Base-by-base conservation (phyloP, 768 basidiomycete species). In the Termitomyces sp. region DNA sequence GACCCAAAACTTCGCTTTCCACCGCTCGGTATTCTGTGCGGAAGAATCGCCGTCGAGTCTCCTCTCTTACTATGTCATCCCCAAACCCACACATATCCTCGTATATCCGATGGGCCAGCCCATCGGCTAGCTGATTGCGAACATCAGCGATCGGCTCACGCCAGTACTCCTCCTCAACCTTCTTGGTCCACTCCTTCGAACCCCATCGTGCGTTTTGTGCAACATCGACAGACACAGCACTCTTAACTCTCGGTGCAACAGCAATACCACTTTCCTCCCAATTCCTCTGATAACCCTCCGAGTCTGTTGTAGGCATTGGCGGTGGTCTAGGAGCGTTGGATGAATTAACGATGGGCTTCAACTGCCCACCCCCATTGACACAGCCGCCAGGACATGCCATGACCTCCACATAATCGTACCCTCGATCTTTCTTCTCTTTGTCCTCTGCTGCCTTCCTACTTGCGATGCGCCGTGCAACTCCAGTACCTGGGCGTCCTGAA, bases 301-400 rank as follows among this genome's bases (percentile, higher is more conserved):
- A 83, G 66, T 93, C 73, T 34, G 59, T 51, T 81, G 65, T 60
- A 45, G 56, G 39, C 33, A 33, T 44, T 22, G 46, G 12, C 24
- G 46, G 33, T 12, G 37, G 31, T 33, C 45, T 18, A 41, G 55
- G 9, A 34, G 29, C 13, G 4, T 26, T 49, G 16, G 37, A 18
- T 4, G 28, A 12, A 31, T 44, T 42, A n/a, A 50, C 9, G 42
- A 70, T 59, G 18, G 77, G 75, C 66, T 79, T 80, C 54, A 88
- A 70, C 75, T 98, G 97, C 5, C 97, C 97, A 22, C 96, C 97
- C 8, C 97, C 97, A 69, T 98, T 98, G 42, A 97, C 92, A 70
- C 97, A 98, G 18, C 97, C 97, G 0, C 89, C 87, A 0, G 97
- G 97, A 75, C 97, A 99, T 34, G 97, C 97, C 97, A 99, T 98